Evolutionary conservation across 768 basidiomycete species (phyloP).

Genomic region (Podaxis carcinomalis): DNA sequence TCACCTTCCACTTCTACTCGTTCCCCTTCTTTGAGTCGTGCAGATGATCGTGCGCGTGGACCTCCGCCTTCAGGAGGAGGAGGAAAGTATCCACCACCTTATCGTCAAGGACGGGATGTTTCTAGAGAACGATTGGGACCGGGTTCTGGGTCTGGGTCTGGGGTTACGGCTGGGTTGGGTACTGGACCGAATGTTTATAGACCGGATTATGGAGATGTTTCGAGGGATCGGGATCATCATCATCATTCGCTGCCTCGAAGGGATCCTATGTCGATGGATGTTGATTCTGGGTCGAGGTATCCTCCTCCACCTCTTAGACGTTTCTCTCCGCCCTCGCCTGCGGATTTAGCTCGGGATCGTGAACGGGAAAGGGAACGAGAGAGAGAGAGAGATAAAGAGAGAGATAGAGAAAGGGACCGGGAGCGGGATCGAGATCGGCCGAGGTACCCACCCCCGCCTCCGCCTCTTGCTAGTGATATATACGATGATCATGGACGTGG

Average conservation of each 20-base stretch:
- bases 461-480: conserved; percentile 2
- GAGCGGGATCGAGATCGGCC: not conserved
- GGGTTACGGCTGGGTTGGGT: conserved; percentile 10
- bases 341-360: conserved; percentile 28
- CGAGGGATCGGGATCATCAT: conserved; percentile 34
- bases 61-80: not conserved
- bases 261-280: conserved; percentile 24
- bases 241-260: no score
- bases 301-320: conserved; percentile 17
- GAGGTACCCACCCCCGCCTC: conserved; percentile 2
- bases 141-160: not conserved
- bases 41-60: not conserved
- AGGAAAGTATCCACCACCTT: not conserved
- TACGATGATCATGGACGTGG: conserved; percentile 4
- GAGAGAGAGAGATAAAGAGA: conserved; percentile 2
- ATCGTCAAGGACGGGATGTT: conserved; percentile 16
- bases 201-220: conserved; percentile 35
- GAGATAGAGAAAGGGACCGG: not conserved
- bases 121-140: conserved; percentile 31
- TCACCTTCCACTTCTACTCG: not conserved
- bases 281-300: conserved; percentile 15
- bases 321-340: conserved; percentile 29
- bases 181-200: conserved; percentile 26
- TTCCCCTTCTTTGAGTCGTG: not conserved
- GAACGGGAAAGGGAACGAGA: conserved; percentile 9